These are phyloP conservation scores for thale cress (Arabidopsis thaliana) DNA, from an alignment of 345 rosid species.

Conservation along the genomic window TAIR10.1 NC_003074.8:4906001-4906500, in stretches of 20 bases:
- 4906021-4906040: conserved; percentile 52
- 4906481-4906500: conserved; percentile 86
- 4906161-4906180: conserved; percentile 78
- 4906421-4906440: conserved; percentile 3
- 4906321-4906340: conserved; percentile 86
- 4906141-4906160: conserved; percentile 54
- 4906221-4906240: conserved; percentile 17
- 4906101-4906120: neutral
- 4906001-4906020: conserved; percentile 77
- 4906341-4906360: conserved; percentile 85
- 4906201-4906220: conserved; percentile 63
- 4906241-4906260: conserved; percentile 5
- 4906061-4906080: neutral
- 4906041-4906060: conserved; percentile 21
- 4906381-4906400: conserved; percentile 16
- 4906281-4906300: neutral
- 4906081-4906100: conserved; percentile 1
- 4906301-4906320: conserved; percentile 12
- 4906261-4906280: conserved; percentile 13
- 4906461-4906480: conserved; percentile 93
- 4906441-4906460: conserved; percentile 81
- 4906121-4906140: conserved; percentile 7
- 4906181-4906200: conserved; percentile 93
- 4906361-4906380: conserved; percentile 67
- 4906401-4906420: conserved; percentile 1